Base-by-base conservation (phyloP, 768 basidiomycete genomes). In the Boletus barrowsii region DNA sequence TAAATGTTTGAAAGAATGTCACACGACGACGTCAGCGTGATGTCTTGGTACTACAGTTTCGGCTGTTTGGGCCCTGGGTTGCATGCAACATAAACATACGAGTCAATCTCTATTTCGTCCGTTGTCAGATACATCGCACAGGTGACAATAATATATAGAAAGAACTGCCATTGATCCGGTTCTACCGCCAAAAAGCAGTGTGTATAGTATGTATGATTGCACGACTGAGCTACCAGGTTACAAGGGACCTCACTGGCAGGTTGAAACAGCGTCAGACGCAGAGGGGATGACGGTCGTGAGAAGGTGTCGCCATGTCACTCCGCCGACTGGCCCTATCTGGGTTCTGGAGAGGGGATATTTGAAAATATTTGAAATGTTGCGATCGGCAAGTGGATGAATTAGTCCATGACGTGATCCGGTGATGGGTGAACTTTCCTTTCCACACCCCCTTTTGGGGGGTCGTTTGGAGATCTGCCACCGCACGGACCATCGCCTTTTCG, bases 321-420 rank as follows among this genome's bases (percentile, higher is more conserved):
- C 33, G 26, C 47, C 35, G 51, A 46, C 29, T 40, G 30, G 41
- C 41, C 33, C 47, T 47, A 47, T 52, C 39, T 53, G 32, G 32
- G 24, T 24, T 24, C 24, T 40, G 35, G 33, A 39, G 26, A 57
- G 53, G 56, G 33, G 33, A 35, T 0, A 35, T 35, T 35, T 35
- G 33, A 14, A 55, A 45, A 51, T 47, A 52, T 56, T 65, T 57
- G 47, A 43, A 66, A 63, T 60, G 52, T 63, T 57, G 51, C 60
- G 68, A 71, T 71, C 69, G 68, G 65, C 62, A 62, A 54, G 49
- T 63, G 57, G 57, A 46, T 67, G 58, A 62, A 63, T 71, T 57
- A 55, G 59, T 30, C 39, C 18, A 58, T 72, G 67, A 68, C 68
- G 70, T 70, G 68, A 70, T 68, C 66, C 66, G 66, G 60, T 66